Base-by-base conservation (phyloP, 106 monocot species). In the Platanthera guangdongensis region DNA sequence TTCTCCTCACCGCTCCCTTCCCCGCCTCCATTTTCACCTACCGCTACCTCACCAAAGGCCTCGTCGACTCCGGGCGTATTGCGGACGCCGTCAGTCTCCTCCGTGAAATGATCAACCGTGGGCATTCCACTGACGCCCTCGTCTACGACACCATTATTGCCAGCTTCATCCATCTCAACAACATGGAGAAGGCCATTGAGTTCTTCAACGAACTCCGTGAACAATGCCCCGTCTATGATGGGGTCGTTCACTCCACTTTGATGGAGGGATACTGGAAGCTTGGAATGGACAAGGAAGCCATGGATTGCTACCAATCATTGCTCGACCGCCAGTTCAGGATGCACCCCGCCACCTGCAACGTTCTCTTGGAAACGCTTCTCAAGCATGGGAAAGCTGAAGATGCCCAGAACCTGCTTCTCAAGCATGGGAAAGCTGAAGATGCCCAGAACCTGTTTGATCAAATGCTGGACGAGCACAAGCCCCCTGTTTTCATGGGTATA, bases 141-240 rank as follows among this genome's bases (percentile, higher is more conserved):
- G 94, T 91, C n/a, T 94, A 94, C 81, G 87, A 94, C 72, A 91
- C 77, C 51, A 78, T 94, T 45, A 94, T 94, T 5, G 83, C 80
- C 6, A 91, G 89, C 5, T 94, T 85, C 74, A 88, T 94, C 48
- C 84, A 87, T 8, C 75, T 82, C 3, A 91, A 67, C 16, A 82
- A 91, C 75, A 85, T 82, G 88, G 87, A 85, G 16, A 91, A 83
- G 82, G 94, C 94, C 0, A 51, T 83, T 7, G 88, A 90, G 67
- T 79, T 94, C 30, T 94, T 94, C 47, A 81, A 90, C 18, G 90
- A 94, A 82, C 85, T 94, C n/a, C 51, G 76, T 0, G 93, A 88
- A 73, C 76, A 88, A 14, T 90, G 90, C 52, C 69, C 81, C 18
- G 90, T 94, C 21, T 94, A 94, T 47, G 90, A 94, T 72, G 93